These are phyloP conservation scores for Boletus semigastroideus DNA, from an alignment of 1,284 basidiomycete genomes.

Conservation along the genomic window DNA sequence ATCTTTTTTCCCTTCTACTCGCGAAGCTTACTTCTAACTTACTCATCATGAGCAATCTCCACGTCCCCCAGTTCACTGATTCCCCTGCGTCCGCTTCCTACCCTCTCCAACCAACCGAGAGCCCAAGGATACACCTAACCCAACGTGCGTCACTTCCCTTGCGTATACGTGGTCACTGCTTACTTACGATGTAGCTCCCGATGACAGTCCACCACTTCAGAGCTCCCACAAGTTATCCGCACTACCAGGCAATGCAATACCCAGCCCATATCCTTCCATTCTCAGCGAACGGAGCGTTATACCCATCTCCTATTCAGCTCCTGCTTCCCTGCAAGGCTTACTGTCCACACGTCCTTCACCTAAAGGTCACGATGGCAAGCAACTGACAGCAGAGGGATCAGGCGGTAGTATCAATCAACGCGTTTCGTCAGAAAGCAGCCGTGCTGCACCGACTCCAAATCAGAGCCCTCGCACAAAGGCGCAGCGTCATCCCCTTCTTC, in stretches of 20 bases:
- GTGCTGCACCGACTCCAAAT: conserved; percentile 24
- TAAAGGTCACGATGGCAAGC: conserved; percentile 17
- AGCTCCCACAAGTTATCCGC: conserved; percentile 42
- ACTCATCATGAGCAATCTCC: conserved; percentile 20
- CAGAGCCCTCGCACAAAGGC: conserved; percentile 34
- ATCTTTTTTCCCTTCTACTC: background rate
- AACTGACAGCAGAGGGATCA: conserved; percentile 31
- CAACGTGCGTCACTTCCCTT: conserved; percentile 10
- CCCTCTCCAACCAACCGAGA: conserved; percentile 3
- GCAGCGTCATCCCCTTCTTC: conserved; percentile 24
- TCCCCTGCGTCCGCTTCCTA: conserved; percentile 17
- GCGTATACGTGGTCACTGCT: too few species aligned
- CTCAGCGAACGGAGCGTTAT: conserved; percentile 21
- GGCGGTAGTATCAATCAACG: conserved; percentile 36
- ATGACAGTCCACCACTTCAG: conserved; percentile 28
- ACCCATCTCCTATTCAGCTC: conserved; percentile 29
- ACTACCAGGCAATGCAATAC: conserved; percentile 35
- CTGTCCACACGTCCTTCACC: conserved; percentile 22
- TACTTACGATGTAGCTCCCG: conserved; percentile 5
- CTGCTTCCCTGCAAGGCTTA: conserved; percentile 26
- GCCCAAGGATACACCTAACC: background rate
- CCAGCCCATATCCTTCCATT: conserved; percentile 25
- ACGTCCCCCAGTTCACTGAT: conserved; percentile 14
- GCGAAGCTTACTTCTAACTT: conserved; percentile 2
- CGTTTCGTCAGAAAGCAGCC: conserved; percentile 44